Conservation (phyloP, 2,329 filamentous ascomycete species). For the Pyricularia sp. region DNA sequence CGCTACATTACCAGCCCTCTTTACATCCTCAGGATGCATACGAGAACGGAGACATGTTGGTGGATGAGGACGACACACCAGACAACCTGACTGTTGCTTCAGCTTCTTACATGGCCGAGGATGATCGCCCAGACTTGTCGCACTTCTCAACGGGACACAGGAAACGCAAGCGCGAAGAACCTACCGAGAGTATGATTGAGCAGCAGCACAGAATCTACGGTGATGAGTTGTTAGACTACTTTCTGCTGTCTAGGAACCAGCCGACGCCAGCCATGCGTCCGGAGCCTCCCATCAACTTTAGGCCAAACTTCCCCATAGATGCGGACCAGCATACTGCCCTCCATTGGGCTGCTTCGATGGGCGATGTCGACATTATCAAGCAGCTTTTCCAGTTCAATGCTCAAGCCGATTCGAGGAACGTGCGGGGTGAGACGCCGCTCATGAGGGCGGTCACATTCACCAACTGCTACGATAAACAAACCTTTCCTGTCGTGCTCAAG, state of each 20-base stretch:
- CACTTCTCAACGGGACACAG: conserved; percentile 47
- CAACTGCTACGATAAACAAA: conserved; percentile 89
- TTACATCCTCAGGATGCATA: conserved; percentile 39
- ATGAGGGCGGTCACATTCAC: conserved; percentile 94
- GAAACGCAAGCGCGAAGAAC: conserved; percentile 67
- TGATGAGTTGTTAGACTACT: conserved; percentile 90
- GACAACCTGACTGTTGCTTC: conserved; percentile 76
- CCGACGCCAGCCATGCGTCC: conserved; percentile 53
- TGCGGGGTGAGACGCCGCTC: conserved; percentile 73
- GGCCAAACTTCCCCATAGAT: conserved; percentile 86
- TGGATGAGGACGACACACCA: conserved; percentile 67
- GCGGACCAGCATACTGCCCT: conserved; percentile 84
- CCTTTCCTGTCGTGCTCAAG: conserved; percentile 73
- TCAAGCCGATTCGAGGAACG: conserved; percentile 55
- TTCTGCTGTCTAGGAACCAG: conserved; percentile 73
- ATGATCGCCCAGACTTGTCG: conserved; percentile 56
- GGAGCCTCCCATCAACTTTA: conserved; percentile 71
- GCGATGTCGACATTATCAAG: conserved; percentile 81
- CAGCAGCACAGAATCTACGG: conserved; percentile 84
- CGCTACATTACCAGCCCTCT: conserved; percentile 9
- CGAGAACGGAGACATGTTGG: conserved; percentile 46
- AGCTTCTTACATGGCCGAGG: conserved; percentile 65
- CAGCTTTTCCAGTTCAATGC: conserved; percentile 75
- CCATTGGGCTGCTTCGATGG: conserved; percentile 97
- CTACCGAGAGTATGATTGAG: conserved; percentile 51